Evolutionary conservation across 1,284 basidiomycete species (phyloP), one percentile per base, ranked within the genome.

Genomic region (Retiboletus flavoniger): DNA sequence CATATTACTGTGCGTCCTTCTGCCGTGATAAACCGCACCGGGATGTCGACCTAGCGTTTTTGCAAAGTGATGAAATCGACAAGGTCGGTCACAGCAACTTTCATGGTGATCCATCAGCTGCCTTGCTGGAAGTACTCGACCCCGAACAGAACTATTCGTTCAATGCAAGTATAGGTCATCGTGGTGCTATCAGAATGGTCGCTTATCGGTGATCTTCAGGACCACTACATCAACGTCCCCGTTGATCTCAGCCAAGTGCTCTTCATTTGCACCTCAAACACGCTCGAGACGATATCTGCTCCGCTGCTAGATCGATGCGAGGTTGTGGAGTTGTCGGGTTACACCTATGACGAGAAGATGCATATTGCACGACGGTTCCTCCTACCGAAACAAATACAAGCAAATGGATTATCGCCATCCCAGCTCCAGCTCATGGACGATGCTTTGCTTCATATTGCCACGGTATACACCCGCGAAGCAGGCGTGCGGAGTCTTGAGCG

Each of bases 401-500:
- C 84, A 3, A 93, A 87, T 65, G 90, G 82, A 5, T 78, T 89
- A 52, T 76, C 78, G 9, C 70, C 77, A 0, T 70, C 75, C 2
- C 81, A 84, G 36, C 70, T 89, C 13, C 68, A 74, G 16, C 75
- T 91, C 36, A 82, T 81, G 0, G 89, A 94, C 54, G 79, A 83
- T 3, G 84, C 88, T 1, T 69, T 95, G 34, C 72, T 86, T 57
- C 80, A 83, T 50, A 79, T 95, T 49, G 87, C 88, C 31, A 89
- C 85, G 13, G 75, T 81, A 26, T 95, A 94, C 66, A 95, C 93
- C 1, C 80, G 87, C 10, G 91, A 97, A 72, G 94, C 95, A 0
- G 95, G 95, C 29, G 95, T 98, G n/a, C 83, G 95, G 29, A 87
- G 85, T 28, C 80, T 98, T 11, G 95, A 98, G 67, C 82, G 95